phyloP scores from a whole-genome alignment of 331 rosid genomes.

The Pyrus hybrid region DNA sequence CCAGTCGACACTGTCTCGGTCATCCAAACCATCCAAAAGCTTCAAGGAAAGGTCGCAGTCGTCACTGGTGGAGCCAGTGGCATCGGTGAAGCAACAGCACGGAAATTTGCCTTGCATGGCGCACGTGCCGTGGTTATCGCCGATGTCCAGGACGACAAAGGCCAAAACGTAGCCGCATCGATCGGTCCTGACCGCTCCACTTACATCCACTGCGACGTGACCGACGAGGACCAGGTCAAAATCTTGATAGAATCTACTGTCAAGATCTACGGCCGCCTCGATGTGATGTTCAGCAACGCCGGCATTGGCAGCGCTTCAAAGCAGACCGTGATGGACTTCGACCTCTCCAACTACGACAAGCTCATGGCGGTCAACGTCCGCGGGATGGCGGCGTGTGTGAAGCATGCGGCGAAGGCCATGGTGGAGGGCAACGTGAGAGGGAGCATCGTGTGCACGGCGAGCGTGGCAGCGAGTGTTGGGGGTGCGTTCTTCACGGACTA shows the following conservation, averaged over 20 bases:
- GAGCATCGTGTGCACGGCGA: conserved; percentile 11
- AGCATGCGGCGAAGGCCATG: conserved; percentile 6
- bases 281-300: background rate
- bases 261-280: background rate
- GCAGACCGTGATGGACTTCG: background rate
- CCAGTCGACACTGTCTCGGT: background rate
- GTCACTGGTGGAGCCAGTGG: background rate
- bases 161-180: background rate
- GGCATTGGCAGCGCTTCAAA: background rate
- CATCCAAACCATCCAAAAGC: background rate
- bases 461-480: background rate
- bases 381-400: conserved; percentile 5
- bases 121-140: conserved; percentile 2
- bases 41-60: background rate
- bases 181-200: background rate
- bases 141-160: background rate
- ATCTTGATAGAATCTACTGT: background rate
- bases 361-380: background rate
- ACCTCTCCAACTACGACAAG: background rate
- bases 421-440: background rate
- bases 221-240: conserved; percentile 8
- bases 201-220: conserved; percentile 7
- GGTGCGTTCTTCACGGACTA: background rate
- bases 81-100: too few species aligned
- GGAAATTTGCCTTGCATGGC: background rate